Conservation (phyloP, 495 filamentous ascomycete species). For the Penicillium goetzii region DNA sequence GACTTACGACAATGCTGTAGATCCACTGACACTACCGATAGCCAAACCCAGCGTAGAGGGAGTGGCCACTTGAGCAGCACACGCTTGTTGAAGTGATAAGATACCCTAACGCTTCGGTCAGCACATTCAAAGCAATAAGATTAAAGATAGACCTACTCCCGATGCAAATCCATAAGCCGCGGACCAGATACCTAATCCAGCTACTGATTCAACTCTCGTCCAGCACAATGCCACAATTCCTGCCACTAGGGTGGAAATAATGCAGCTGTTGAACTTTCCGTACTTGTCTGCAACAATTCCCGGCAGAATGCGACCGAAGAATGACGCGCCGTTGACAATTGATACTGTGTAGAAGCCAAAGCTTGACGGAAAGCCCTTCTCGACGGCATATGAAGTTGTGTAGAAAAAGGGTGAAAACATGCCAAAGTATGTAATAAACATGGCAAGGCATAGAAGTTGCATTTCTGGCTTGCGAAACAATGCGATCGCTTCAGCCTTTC, state of each 20-base stretch:
- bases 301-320: constrained; percentile 44
- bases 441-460: constrained; percentile 51
- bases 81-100: constrained; percentile 46
- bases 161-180: constrained; percentile 46
- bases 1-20: constrained; percentile 42
- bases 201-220: constrained; percentile 40
- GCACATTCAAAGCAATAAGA: not conserved
- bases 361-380: constrained; percentile 38
- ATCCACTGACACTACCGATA: constrained; percentile 38
- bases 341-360: constrained; percentile 50
- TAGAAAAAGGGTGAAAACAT: constrained; percentile 55
- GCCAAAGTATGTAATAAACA: constrained; percentile 51
- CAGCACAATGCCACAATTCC: constrained; percentile 52
- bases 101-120: constrained; percentile 36
- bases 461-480: constrained; percentile 36
- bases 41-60: constrained; percentile 36
- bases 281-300: constrained; percentile 69
- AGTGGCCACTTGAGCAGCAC: constrained; percentile 42
- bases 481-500: constrained; percentile 23
- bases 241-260: constrained; percentile 59
- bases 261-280: constrained; percentile 71
- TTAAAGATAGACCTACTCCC: constrained; percentile 33
- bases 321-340: constrained; percentile 52
- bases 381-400: constrained; percentile 40
- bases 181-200: constrained; percentile 41